Percentiles rank a stretch among this genome's conserved stretches.
phyloP scores from a whole-genome alignment of 129 eudicot species.

The Flaveria robusta region DNA sequence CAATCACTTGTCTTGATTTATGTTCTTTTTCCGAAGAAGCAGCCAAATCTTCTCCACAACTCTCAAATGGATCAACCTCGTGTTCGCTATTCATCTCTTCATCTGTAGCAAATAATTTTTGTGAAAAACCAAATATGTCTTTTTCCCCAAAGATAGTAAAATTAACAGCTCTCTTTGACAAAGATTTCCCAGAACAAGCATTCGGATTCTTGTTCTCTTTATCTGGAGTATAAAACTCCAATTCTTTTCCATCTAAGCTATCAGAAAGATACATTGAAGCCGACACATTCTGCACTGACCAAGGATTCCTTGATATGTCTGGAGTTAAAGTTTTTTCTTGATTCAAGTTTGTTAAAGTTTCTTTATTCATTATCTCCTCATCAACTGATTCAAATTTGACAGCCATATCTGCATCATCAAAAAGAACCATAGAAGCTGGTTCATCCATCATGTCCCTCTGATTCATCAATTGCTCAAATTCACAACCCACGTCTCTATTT shows the following conservation, averaged over 20 bases:
- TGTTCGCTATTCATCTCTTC: neutral
- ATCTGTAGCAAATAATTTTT: slow-evolving; percentile 18
- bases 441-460: slow-evolving; percentile 14
- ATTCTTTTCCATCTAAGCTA: slow-evolving; percentile 33
- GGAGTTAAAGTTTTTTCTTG: slow-evolving; percentile 56
- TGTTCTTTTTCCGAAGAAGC: slow-evolving; percentile 42
- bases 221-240: slow-evolving; percentile 61
- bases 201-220: slow-evolving; percentile 63
- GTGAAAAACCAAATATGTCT: slow-evolving; percentile 1
- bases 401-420: neutral
- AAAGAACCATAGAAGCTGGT: slow-evolving; percentile 16
- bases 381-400: neutral
- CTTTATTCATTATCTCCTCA: slow-evolving; percentile 26
- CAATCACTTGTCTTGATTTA: slow-evolving; percentile 35
- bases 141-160: slow-evolving; percentile 8
- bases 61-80: slow-evolving; percentile 9
- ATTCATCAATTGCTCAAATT: slow-evolving; percentile 26
- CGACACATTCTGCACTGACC: slow-evolving; percentile 21
- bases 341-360: slow-evolving; percentile 24
- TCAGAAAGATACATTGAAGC: slow-evolving; percentile 32
- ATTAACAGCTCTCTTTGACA: slow-evolving; percentile 43
- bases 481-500: slow-evolving; percentile 18
- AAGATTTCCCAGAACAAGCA: slow-evolving; percentile 41
- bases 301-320: slow-evolving; percentile 31
- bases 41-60: slow-evolving; percentile 25